phyloP scores from a whole-genome alignment of 371 early-diverging fungal genomes.

The Apophysomyces sp. region DNA sequence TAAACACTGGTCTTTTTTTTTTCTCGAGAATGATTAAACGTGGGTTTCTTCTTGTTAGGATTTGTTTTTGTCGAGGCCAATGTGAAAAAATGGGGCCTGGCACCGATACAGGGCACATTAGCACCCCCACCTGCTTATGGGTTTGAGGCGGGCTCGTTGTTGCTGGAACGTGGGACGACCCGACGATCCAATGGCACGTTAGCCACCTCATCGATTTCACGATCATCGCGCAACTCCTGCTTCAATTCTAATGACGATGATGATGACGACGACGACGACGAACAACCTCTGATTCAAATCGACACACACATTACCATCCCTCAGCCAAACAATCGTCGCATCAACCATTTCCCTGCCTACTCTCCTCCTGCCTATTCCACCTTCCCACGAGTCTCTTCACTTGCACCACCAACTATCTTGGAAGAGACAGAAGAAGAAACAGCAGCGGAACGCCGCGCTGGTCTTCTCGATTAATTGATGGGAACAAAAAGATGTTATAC shows the following conservation, averaged over 20 bases:
- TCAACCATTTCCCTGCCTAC: conserved; percentile 10
- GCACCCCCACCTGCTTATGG: conserved; percentile 75
- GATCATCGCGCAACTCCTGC: not conserved
- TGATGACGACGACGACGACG: conserved; percentile 17
- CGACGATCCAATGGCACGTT: not conserved
- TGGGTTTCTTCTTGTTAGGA: conserved; percentile 22
- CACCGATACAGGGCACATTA: conserved; percentile 66
- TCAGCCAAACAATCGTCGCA: conserved; percentile 5
- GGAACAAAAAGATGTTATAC: not conserved
- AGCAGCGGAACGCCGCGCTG: not conserved
- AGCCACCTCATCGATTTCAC: not conserved
- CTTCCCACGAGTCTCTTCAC: conserved; percentile 13
- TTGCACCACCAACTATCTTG: not conserved
- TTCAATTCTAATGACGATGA: not conserved
- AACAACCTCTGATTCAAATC: conserved; percentile 22
- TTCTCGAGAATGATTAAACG: too few species aligned
- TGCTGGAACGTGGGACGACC: conserved; percentile 36
- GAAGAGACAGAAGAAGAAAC: conserved; percentile 5
- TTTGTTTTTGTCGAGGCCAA: conserved; percentile 80
- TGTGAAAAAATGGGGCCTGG: conserved; percentile 81
- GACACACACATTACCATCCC: conserved; percentile 13
- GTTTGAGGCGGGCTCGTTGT: conserved; percentile 49
- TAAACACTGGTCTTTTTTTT: too few species aligned
- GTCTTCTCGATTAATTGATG: not conserved
- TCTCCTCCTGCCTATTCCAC: conserved; percentile 25